Evolutionary conservation across 441 rosid genomes (phyloP), one percentile per base, ranked within the genome.

Genomic region (Erodium moschatum): DNA sequence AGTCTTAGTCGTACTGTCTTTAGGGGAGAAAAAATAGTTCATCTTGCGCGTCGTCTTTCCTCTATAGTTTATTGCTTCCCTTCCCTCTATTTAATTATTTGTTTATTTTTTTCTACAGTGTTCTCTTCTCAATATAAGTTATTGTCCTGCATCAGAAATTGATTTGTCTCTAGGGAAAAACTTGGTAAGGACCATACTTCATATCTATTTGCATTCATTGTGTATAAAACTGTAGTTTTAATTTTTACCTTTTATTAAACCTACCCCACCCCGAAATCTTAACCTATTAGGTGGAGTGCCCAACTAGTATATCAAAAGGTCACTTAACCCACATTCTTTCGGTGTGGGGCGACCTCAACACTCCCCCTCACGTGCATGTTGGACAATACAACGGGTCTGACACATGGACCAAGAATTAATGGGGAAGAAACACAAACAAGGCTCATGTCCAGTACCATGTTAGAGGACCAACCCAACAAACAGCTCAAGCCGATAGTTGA

Each of bases 91-190:
- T 42, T 68, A 76, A 0, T 82, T 69, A 20, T 12, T 69, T 15
- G 2, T 46, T 60, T 9, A 0, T 19, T 44, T 42, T 44, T 46
- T 38, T 62, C 11, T 44, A 21, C 88, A 95, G 99, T 95, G 99
- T 81, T 91, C 90, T 42, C 95, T 95, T 79, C 78, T 95, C 86
- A 95, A 95, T 84, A 86, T 95, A 82, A 92, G 93, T 76, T 90
- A 89, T 75, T 95, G 99, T 68, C 92, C 96, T 69, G 82, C 93
- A 69, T 86, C 97, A 65, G 98, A 95, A 85, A 74, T 78, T 64
- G 79, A 79, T 71, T 79, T 74, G 38, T 84, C 92, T 67, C 67
- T 67, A 4, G 97, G 94, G 60, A 84, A 87, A 81, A 81, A 81
- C 58, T 82, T 95, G 96, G 99, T 92, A 83, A 80, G 78, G 70